Base-by-base conservation (phyloP, 2,329 filamentous ascomycete genomes). In the Stemphylium lycopersici region DNA sequence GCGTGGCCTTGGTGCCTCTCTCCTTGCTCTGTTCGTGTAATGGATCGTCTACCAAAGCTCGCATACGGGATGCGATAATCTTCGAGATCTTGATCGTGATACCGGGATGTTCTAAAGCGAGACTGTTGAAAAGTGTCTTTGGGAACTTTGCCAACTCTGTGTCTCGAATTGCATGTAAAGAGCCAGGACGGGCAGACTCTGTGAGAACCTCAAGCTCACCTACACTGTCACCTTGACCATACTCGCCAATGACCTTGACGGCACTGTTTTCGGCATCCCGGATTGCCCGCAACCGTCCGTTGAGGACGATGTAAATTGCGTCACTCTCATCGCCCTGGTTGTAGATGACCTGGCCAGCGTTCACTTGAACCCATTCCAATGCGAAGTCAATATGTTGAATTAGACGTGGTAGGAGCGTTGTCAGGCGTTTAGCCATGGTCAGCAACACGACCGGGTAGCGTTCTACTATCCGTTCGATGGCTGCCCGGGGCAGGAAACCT, bases 21-120 rank as follows among this genome's bases (percentile, higher is more conserved):
- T 93, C 89, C 55, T 86, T 86, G 7, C 83, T 81, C 48, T 87
- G 81, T 34, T 88, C 83, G 32, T 86, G 83, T 13, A 90, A 78
- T 1, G 91, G 90, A 65, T 93, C 89, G 65, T 98, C 91, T 16
- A 98, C 86, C 34, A 97, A 78, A 37, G 90, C 85, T 56, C 93
- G 84, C 95, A 99, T 98, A 3, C 95, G 87, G 32, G 93, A 92
- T 0, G 95, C 95, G 67, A 99, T 97, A 64, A 99, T 95, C 75
- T 98, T 99, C 1, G 95, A 98, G 24, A 99, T 96, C 76, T 98
- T 97, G 74, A 99, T 98, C 0, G 95, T 98, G 69, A 99, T 99
- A 38, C 92, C 96, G 4, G 95, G 95, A 69, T 99, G 95, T 70
- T 99, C 95, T 70, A 96, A 89, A 0, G 95, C 95, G 48, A 99